Percentiles rank a stretch among this genome's conserved stretches.
Conservation (phyloP, 2,329 filamentous ascomycete genomes). For the Cladosporium sphaerospermum region DNA sequence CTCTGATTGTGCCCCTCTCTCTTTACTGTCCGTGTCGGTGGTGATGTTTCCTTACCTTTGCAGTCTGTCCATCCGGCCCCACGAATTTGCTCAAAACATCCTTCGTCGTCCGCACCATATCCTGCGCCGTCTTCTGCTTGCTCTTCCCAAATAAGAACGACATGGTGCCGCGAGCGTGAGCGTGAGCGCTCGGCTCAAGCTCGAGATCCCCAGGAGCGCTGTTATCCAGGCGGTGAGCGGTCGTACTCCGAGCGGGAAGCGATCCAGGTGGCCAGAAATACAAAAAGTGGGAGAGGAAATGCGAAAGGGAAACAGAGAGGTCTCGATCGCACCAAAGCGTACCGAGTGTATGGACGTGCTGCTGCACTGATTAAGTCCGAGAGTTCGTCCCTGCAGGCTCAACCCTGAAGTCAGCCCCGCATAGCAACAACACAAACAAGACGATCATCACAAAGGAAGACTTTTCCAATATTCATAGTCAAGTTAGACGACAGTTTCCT, state of each 20-base stretch:
- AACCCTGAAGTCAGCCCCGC: too few species aligned
- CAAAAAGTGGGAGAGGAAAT: too few species aligned
- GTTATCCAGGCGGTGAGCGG: background rate
- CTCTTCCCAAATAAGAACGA: constrained; percentile 63
- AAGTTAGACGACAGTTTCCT: too few species aligned
- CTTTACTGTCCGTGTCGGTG: too few species aligned
- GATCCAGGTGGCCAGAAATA: too few species aligned
- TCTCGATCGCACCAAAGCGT: background rate
- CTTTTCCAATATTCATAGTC: too few species aligned
- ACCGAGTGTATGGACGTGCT: too few species aligned
- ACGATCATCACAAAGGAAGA: too few species aligned
- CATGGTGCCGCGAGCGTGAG: constrained; percentile 42
- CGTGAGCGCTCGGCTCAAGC: background rate
- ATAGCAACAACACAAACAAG: too few species aligned
- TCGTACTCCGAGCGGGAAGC: too few species aligned
- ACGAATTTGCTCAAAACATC: constrained; percentile 55
- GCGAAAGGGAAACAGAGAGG: background rate
- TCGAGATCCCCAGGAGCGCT: background rate
- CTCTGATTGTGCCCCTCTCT: background rate
- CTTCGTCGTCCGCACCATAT: constrained; percentile 58
- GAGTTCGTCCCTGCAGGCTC: too few species aligned
- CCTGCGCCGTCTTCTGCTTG: constrained; percentile 54
- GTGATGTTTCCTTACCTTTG: constrained; percentile 45
- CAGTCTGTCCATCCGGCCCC: constrained; percentile 44
- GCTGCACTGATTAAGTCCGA: too few species aligned